phyloP scores from a whole-genome alignment of 1,284 basidiomycete species.

The Fomitopsis schrenkii region DNA sequence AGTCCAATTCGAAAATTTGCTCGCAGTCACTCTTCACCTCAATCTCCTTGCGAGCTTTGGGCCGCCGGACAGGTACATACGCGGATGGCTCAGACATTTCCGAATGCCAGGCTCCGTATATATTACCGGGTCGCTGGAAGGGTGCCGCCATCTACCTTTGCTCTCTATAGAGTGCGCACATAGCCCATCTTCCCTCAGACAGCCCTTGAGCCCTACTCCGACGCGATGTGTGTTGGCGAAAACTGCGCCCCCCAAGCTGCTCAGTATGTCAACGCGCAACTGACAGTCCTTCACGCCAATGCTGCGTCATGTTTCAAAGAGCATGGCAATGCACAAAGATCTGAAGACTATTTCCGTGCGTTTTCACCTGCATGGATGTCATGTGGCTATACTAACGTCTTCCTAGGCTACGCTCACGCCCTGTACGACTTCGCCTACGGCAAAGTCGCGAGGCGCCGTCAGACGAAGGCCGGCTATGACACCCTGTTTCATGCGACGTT shows the following conservation, averaged over 20 bases:
- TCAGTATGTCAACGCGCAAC: conserved; percentile 29
- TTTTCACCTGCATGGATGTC: neutral
- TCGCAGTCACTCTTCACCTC: too few relatives aligned
- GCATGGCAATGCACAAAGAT: conserved; percentile 14
- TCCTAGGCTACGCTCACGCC: conserved; percentile 13
- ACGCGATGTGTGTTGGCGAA: conserved; percentile 26
- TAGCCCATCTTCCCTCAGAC: too few relatives aligned
- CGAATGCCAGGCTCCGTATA: too few relatives aligned
- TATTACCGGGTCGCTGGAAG: too few relatives aligned
- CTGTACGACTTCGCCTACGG: conserved; percentile 20
- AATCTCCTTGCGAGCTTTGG: too few relatives aligned
- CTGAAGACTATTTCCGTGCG: conserved; percentile 10
- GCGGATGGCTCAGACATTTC: too few relatives aligned
- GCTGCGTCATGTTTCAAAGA: conserved; percentile 20
- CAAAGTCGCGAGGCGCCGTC: neutral
- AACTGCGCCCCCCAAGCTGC: conserved; percentile 25
- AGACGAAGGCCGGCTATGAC: conserved; percentile 3
- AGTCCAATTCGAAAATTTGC: too few relatives aligned
- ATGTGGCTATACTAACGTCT: neutral
- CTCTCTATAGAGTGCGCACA: too few relatives aligned
- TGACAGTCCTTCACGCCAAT: conserved; percentile 23
- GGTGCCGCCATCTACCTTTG: too few relatives aligned
- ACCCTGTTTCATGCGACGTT: conserved; percentile 22
- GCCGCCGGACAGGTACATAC: too few relatives aligned
- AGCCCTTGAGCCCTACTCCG: neutral